Evolutionary conservation across 768 basidiomycete species (phyloP).

Genomic region (Tremella fuciformis): DNA sequence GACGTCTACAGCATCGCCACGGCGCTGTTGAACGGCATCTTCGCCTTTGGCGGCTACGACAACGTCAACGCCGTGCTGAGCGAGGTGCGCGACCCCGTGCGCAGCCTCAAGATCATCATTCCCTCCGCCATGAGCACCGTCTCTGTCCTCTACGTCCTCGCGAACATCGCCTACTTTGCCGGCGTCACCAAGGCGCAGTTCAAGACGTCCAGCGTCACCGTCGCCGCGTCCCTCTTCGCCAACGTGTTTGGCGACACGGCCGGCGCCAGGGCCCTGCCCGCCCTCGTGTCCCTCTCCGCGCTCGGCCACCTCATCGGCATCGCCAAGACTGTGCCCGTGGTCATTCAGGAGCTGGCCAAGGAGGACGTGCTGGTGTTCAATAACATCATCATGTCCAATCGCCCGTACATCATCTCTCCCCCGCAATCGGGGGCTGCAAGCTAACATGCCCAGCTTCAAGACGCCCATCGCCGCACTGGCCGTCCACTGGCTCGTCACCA

Average conservation of each 20-base stretch:
- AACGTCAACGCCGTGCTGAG: slow-evolving; percentile 36
- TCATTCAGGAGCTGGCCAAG: slow-evolving; percentile 9
- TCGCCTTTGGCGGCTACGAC: slow-evolving; percentile 36
- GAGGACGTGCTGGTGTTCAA: slow-evolving; percentile 11
- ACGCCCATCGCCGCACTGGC: slow-evolving; percentile 4
- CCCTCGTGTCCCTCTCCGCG: slow-evolving; percentile 5
- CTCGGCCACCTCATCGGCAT: slow-evolving; percentile 6
- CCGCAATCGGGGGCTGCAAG: too few species aligned
- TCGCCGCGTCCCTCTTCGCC: slow-evolving; percentile 32
- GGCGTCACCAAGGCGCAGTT: slow-evolving; percentile 25
- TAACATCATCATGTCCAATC: not conserved
- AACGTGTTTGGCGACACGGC: slow-evolving; percentile 34
- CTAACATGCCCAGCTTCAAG: not conserved
- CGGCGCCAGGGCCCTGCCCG: slow-evolving; percentile 1
- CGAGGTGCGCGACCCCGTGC: slow-evolving; percentile 33
- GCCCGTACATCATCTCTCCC: not conserved
- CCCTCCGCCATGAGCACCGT: slow-evolving; percentile 29
- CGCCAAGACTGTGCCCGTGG: slow-evolving; percentile 7
- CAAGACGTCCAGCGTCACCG: slow-evolving; percentile 18
- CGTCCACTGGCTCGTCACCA: slow-evolving; percentile 1
- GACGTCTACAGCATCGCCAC: slow-evolving; percentile 29
- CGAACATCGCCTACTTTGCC: slow-evolving; percentile 39
- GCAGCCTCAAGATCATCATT: slow-evolving; percentile 27
- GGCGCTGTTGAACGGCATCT: slow-evolving; percentile 38
- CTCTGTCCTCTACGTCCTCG: slow-evolving; percentile 30